Evolutionary conservation across 139 green algal genomes (phyloP), one percentile per base, ranked within the genome.

Genomic region (Chlamydomonas sp.): DNA sequence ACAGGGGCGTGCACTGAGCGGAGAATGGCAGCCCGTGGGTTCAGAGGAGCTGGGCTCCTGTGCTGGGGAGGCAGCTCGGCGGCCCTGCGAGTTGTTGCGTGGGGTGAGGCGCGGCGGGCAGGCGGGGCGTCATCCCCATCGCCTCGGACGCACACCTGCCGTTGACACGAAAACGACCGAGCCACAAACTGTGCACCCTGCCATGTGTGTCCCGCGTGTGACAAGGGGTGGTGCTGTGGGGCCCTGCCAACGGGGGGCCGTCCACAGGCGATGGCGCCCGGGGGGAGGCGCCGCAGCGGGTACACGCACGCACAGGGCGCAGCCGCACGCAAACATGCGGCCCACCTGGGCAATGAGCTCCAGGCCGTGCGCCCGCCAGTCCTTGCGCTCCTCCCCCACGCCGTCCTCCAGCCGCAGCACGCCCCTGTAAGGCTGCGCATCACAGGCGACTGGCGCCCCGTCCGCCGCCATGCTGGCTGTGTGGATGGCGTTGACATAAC

Each of bases 1-100:
- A n/a, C n/a, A n/a, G n/a, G n/a, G 22, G 20, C 28, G 0, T 8
- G 33, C 39, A 36, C 22, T 62, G 73, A 22, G 39, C 30, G 29
- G 63, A n/a, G n/a, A n/a, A 69, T 89, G 96, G 77, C 93, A 98
- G 54, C 93, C 93, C 76, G 48, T n/a, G n/a, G 92, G 93, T 6
- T 71, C 49, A 3, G 63, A 67, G 78, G 79, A 93, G 34, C 93
- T 93, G 60, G 98, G 78, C 3, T n/a, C n/a, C n/a, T n/a, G n/a
- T n/a, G n/a, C n/a, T n/a, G n/a, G n/a, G n/a, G n/a, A n/a, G n/a
- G n/a, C n/a, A n/a, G n/a, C n/a, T n/a, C n/a, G n/a, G n/a, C n/a
- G n/a, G n/a, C n/a, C n/a, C n/a, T n/a, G n/a, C n/a, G n/a, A n/a
- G n/a, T n/a, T n/a, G n/a, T n/a, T n/a, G n/a, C n/a, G n/a, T n/a